Percentiles rank a stretch among this genome's conserved stretches.
phyloP scores from a whole-genome alignment of 2,329 filamentous ascomycete genomes.

The Colletotrichum falcatum region DNA sequence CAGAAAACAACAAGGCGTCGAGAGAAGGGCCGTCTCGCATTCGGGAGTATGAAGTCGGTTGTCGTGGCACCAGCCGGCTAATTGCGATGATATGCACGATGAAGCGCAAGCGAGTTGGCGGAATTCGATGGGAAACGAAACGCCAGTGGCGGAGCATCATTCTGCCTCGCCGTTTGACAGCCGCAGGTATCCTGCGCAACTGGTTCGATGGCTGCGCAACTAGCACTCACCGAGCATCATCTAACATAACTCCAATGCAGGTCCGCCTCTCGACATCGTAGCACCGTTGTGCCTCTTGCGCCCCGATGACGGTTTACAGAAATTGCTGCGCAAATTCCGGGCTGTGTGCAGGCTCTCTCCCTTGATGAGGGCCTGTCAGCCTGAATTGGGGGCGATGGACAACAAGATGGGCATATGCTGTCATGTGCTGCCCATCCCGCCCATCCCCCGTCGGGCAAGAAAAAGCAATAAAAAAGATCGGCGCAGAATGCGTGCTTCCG shows the following conservation, averaged over 20 bases:
- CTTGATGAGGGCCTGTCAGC: no score
- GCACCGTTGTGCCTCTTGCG: neutral
- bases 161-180: neutral
- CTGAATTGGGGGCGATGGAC: neutral
- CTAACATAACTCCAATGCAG: neutral
- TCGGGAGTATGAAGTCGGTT: neutral
- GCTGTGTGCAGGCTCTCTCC: neutral
- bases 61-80: neutral
- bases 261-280: neutral
- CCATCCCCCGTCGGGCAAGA: neutral
- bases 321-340: neutral
- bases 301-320: neutral
- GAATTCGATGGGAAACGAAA: neutral
- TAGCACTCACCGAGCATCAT: neutral
- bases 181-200: neutral
- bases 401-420: neutral
- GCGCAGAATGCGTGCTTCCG: neutral
- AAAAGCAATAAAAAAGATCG: neutral
- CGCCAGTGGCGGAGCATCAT: neutral
- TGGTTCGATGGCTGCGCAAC: neutral
- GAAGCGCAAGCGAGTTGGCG: neutral
- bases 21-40: neutral
- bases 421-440: fast-evolving
- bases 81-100: no score
- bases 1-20: neutral